Evolutionary conservation across 2,329 filamentous ascomycete species (phyloP).

Genomic region (Cadophora sp.): DNA sequence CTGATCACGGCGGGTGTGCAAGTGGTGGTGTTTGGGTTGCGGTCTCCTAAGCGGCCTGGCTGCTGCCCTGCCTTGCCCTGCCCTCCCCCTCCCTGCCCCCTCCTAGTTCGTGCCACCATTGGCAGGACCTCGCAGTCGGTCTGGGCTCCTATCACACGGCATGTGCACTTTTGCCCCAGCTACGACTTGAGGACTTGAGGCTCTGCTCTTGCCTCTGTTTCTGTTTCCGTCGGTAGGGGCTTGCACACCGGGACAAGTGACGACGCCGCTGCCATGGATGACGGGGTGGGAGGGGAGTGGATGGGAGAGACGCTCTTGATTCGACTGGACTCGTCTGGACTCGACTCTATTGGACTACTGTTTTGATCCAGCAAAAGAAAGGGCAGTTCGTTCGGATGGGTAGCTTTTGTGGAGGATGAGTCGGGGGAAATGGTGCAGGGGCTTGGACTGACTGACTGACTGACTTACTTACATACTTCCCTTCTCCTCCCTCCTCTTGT

Average conservation of each 20-base stretch:
- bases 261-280: constrained; percentile 13
- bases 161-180: constrained; percentile 7
- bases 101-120: not conserved
- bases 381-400: constrained; percentile 3
- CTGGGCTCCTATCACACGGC: not conserved
- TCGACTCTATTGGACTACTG: not conserved
- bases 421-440: constrained; percentile 5
- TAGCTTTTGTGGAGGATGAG: constrained; percentile 9
- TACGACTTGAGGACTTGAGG: not conserved
- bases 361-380: constrained; percentile 1
- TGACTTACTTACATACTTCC: not conserved
- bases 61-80: not conserved
- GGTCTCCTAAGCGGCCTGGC: not conserved
- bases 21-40: constrained; percentile 1
- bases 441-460: constrained; percentile 2
- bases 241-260: constrained; percentile 13
- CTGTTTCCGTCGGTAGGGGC: constrained; percentile 1
- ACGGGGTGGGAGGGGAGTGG: not conserved
- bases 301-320: not conserved
- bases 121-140: not conserved
- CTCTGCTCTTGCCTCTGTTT: not conserved
- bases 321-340: not conserved
- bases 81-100: not conserved
- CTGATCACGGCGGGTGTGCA: not conserved
- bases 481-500: not conserved